Conservation (phyloP, 179 eudicot species). For the Amaranthus tricolor region DNA sequence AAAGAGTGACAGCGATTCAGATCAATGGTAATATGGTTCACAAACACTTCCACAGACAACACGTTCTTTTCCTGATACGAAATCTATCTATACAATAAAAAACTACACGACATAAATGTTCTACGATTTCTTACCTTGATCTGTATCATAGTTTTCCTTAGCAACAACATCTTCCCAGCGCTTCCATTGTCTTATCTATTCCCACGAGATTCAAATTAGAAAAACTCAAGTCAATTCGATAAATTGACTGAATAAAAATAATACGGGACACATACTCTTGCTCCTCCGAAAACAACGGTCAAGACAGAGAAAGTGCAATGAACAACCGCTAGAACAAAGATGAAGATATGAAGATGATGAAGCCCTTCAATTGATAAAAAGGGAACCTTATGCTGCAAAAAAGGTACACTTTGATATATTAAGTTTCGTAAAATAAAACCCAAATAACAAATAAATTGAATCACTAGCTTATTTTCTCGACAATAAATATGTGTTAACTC, state of each 20-base stretch:
- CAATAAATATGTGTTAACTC: too few species aligned
- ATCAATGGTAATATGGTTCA: neutral
- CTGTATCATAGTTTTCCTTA: constrained; percentile 52
- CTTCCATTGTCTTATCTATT: constrained; percentile 89
- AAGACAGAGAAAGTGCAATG: constrained; percentile 83
- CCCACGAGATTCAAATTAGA: constrained; percentile 15
- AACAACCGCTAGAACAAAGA: constrained; percentile 87
- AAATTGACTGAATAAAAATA: neutral
- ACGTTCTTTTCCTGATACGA: too few species aligned
- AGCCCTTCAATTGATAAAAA: constrained; percentile 77
- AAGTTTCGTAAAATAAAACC: too few species aligned
- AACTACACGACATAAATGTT: neutral
- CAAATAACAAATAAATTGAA: too few species aligned
- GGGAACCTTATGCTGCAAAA: constrained; percentile 65
- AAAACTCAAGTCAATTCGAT: neutral
- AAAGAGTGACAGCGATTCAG: neutral
- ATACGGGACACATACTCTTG: constrained; percentile 47
- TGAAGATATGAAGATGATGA: constrained; percentile 89
- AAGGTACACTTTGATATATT: neutral
- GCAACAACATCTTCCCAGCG: constrained; percentile 74
- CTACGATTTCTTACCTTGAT: constrained; percentile 43
- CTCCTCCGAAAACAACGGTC: constrained; percentile 72
- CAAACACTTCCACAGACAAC: neutral
- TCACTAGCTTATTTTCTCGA: too few species aligned
- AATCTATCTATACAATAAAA: too few species aligned